A percentile compares a stretch with the other conserved stretches of the same genome.
Evolutionary conservation across 257 asterid genomes (phyloP).

Genomic region (Fraxinus excelsior): DNA sequence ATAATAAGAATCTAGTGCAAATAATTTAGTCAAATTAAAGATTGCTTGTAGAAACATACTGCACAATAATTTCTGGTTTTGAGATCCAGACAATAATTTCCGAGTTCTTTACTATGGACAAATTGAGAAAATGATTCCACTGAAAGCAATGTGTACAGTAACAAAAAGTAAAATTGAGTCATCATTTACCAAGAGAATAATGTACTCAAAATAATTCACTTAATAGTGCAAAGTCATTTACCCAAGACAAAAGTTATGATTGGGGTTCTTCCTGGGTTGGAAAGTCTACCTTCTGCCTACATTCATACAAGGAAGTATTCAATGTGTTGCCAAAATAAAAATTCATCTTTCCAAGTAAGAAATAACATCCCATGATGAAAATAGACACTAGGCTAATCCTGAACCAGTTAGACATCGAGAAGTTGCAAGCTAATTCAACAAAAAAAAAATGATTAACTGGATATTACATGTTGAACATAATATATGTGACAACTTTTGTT

Average conservation of each 20-base stretch:
- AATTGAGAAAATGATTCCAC: conserved; percentile 20
- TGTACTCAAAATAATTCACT: conserved; percentile 14
- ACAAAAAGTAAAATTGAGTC: conserved; percentile 12
- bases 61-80: background rate
- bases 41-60: background rate
- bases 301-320: conserved; percentile 28
- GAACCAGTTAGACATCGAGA: conserved; percentile 8
- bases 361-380: conserved; percentile 9
- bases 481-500: conserved; percentile 12
- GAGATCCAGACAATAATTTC: conserved; percentile 14
- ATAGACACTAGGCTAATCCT: conserved; percentile 2
- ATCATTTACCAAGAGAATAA: conserved; percentile 21
- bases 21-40: no score
- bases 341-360: background rate
- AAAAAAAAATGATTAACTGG: background rate
- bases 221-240: conserved; percentile 36
- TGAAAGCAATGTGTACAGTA: conserved; percentile 11
- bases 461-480: conserved; percentile 18
- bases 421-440: background rate
- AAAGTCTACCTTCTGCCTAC: conserved; percentile 67
- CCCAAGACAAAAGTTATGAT: conserved; percentile 83
- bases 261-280: conserved; percentile 46
- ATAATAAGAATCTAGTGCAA: no score
- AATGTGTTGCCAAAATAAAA: background rate
- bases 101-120: background rate